Percentiles rank a stretch among this genome's conserved stretches.
phyloP scores from a whole-genome alignment of 2,329 filamentous ascomycete genomes.

The Pleomassaria siparia region DNA sequence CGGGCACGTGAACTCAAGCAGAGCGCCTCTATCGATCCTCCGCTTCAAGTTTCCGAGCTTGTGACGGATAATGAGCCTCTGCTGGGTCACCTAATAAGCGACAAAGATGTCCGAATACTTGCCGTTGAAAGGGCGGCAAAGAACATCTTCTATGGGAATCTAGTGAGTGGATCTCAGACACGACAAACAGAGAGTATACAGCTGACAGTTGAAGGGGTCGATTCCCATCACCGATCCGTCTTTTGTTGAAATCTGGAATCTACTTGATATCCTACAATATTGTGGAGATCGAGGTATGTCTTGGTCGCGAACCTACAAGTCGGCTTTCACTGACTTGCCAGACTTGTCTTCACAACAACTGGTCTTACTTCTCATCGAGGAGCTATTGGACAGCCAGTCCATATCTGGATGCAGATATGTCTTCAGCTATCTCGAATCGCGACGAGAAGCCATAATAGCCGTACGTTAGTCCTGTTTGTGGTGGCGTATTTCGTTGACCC shows the following conservation, averaged over 20 bases:
- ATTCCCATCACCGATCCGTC: conserved; percentile 74
- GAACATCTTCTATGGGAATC: conserved; percentile 74
- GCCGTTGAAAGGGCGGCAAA: conserved; percentile 83
- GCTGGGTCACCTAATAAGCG: conserved; percentile 23
- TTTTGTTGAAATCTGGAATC: conserved; percentile 87
- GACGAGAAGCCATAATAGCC: conserved; percentile 83
- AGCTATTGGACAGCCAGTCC: conserved; percentile 93
- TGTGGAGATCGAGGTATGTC: conserved; percentile 78
- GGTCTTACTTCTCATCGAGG: conserved; percentile 88
- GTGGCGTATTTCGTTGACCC: conserved; percentile 21
- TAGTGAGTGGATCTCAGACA: conserved; percentile 70
- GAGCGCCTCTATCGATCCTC: conserved; percentile 46
- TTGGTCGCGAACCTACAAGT: neutral
- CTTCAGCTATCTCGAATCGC: conserved; percentile 93
- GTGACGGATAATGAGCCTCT: conserved; percentile 31
- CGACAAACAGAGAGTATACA: conserved; percentile 1
- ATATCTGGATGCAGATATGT: conserved; percentile 87
- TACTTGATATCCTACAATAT: conserved; percentile 87
- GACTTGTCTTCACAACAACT: conserved; percentile 72
- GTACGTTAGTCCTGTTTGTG: conserved; percentile 46
- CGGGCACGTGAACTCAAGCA: conserved; percentile 45
- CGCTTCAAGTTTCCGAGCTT: conserved; percentile 46
- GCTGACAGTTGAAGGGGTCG: conserved; percentile 58
- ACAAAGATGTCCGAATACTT: conserved; percentile 60
- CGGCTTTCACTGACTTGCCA: conserved; percentile 21